Evolutionary conservation across 1,284 basidiomycete genomes (phyloP).

Genomic region (Naganishia sp.): DNA sequence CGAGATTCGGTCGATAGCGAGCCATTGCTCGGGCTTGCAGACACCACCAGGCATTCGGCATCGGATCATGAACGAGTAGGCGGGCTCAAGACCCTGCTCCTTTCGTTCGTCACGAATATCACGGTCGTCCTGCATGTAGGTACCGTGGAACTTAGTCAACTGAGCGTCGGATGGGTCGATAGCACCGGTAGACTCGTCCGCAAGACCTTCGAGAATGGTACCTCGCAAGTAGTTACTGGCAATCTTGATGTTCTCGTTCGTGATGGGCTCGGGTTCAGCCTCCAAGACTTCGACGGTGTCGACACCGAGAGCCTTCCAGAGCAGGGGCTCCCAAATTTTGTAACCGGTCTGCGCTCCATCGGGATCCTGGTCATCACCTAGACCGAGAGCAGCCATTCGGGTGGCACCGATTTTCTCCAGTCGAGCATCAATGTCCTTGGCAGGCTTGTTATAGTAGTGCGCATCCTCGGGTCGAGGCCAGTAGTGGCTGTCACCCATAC

Average conservation of each 20-base stretch:
- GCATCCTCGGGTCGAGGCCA: slow-evolving; percentile 97
- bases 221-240: slow-evolving; percentile 92
- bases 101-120: slow-evolving; percentile 97
- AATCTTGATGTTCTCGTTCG: slow-evolving; percentile 99
- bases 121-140: slow-evolving; percentile 95
- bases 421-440: slow-evolving; percentile 82
- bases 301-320: slow-evolving; percentile 95
- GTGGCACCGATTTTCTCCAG: slow-evolving; percentile 74
- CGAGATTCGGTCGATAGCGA: slow-evolving; percentile 91
- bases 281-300: slow-evolving; percentile 86
- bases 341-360: slow-evolving; percentile 97
- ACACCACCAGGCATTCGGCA: slow-evolving; percentile 95
- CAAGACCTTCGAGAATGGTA: slow-evolving; percentile 89
- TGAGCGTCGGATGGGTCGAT: slow-evolving; percentile 88
- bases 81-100: slow-evolving; percentile 89
- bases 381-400: slow-evolving; percentile 71
- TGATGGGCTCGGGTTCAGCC: slow-evolving; percentile 93
- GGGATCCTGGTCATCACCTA: slow-evolving; percentile 97
- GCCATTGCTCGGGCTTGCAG: slow-evolving; percentile 87
- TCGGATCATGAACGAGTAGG: slow-evolving; percentile 98
- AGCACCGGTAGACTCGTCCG: slow-evolving; percentile 82
- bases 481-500: slow-evolving; percentile 97
- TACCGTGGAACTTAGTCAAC: slow-evolving; percentile 98
- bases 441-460: slow-evolving; percentile 96
- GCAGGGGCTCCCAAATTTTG: slow-evolving; percentile 84